Evolutionary conservation across 2,329 filamentous ascomycete genomes (phyloP), one percentile per base, ranked within the genome.

Genomic region (Colletotrichum sidae): DNA sequence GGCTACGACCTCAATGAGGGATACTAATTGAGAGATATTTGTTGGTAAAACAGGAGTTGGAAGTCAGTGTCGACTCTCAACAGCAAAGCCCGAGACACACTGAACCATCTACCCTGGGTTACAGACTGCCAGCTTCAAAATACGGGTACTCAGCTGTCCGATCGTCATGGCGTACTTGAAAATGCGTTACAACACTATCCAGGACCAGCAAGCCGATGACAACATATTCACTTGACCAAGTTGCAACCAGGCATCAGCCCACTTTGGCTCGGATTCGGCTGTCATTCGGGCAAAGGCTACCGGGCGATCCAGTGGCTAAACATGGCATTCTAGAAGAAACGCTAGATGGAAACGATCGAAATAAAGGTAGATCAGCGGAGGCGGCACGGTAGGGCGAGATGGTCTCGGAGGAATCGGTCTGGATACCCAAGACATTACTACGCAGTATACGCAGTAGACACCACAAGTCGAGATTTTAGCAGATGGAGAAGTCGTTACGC

Each of bases 321-420:
- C 41, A 42, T 55, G 47, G 51, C 17, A 15, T 52, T 38, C 7
- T 52, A 39, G 45, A 51, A 55, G 50, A 50, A 53, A 44, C 46
- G 45, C 50, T 60, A 65, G 51, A 12, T 12, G 37, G 12, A 34
- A 65, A 55, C 13, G 17, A 55, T 55, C 45, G 39, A 51, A 46
- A 46, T 51, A 34, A 17, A 55, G 35, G 45, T 42, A 65, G 51
- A 55, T 65, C 57, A 55, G 51, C 62, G 39, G 51, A 47, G 49
- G 50, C 35, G 57, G 51, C 34, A 65, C 25, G 34, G 39, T 39
- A 34, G 45, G 41, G 46, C 57, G 39, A 56, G 51, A 44, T 17
- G 11, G 35, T 45, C 39, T 52, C 52, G 57, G 51, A 11, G 51
- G 39, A 35, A 55, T 61, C 57, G 45, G 62, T 25, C 5, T 25